Evolutionary conservation across 495 filamentous ascomycete genomes (phyloP), one percentile per base, ranked within the genome.

Genomic region (Neurospora terricola): DNA sequence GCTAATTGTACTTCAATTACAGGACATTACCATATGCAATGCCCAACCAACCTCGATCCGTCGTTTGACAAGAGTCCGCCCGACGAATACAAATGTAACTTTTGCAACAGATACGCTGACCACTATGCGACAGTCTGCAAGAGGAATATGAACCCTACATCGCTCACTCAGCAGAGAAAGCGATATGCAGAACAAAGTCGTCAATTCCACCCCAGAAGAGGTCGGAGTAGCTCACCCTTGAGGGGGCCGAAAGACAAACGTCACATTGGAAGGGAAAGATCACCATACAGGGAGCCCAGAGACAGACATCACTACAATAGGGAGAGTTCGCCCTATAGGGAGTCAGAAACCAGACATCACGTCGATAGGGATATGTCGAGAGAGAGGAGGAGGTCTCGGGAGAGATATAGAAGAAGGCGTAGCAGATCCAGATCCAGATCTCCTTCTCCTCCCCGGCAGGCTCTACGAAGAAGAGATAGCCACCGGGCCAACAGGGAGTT

Each of bases 21-120:
- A 87, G 85, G 82, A 14, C 85, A 86, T 70, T 76, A 75, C 72
- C 73, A 83, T 34, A 71, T 79, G 40, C 42, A 74, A 14, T 86
- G 85, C 71, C 83, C 83, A 21, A 86, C 82, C 9, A 84, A 81
- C 69, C 4, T 82, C 10, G 81, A 85, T 66, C 81, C 83, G 9
- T 6, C 37, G 10, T 82, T 73, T 69, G 82, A 85, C 48, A 68
- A 37, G 43, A 69, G 48, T 38, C 83, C 82, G 0, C 69, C 30
- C 3, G 4, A 6, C 2, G 48, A 54, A n/a, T 87, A 86, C 40
- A 36, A 30, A 9, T 87, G 85, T 71, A 70, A 71, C 5, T 37
- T 80, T 48, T 87, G 85, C 75, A 62, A 72, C 0, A 45, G 4
- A 12, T 34, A 16, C 2, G 83, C 81, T 18, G 42, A 76, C 1